phyloP scores from a whole-genome alignment of 148 eudicot genomes.

The Dysphania ambrosioides region DNA sequence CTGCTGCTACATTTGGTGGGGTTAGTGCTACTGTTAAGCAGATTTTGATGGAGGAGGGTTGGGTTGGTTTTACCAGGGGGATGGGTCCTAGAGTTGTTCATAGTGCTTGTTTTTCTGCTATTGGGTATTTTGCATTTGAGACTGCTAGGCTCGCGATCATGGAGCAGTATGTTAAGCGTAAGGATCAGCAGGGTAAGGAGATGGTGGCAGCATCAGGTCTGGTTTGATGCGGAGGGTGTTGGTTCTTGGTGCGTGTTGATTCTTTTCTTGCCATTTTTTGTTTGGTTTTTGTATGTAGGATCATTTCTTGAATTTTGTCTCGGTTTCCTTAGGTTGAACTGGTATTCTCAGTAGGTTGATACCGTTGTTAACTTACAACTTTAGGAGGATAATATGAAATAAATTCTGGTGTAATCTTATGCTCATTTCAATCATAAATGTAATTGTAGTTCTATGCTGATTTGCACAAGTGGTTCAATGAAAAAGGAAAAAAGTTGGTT shows the following conservation, averaged over 20 bases:
- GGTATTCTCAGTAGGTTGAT: background rate
- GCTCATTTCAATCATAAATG: background rate
- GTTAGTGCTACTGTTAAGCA: conserved; percentile 53
- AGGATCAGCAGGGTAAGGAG: conserved; percentile 40
- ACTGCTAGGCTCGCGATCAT: conserved; percentile 76
- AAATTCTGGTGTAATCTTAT: background rate
- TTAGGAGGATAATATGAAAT: conserved; percentile 3
- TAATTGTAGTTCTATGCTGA: background rate
- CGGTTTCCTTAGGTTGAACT: background rate
- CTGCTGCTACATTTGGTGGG: conserved; percentile 47
- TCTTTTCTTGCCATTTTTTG: conserved; percentile 14
- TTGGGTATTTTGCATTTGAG: conserved; percentile 91
- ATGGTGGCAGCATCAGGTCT: conserved; percentile 13
- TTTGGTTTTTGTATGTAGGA: conserved; percentile 11
- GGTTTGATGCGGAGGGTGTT: background rate
- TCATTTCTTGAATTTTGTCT: background rate
- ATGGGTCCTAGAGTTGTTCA: conserved; percentile 93
- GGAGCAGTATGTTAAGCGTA: conserved; percentile 60
- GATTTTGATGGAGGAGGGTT: conserved; percentile 81
- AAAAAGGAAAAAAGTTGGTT: background rate
- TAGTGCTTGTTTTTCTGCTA: conserved; percentile 91
- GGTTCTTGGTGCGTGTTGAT: background rate
- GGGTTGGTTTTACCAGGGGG: conserved; percentile 80
- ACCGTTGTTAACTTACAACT: conserved; percentile 19
- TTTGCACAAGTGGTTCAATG: too few relatives aligned